Evolutionary conservation across 768 basidiomycete species (phyloP), one percentile per base, ranked within the genome.

Genomic region (Russula dissimulans): DNA sequence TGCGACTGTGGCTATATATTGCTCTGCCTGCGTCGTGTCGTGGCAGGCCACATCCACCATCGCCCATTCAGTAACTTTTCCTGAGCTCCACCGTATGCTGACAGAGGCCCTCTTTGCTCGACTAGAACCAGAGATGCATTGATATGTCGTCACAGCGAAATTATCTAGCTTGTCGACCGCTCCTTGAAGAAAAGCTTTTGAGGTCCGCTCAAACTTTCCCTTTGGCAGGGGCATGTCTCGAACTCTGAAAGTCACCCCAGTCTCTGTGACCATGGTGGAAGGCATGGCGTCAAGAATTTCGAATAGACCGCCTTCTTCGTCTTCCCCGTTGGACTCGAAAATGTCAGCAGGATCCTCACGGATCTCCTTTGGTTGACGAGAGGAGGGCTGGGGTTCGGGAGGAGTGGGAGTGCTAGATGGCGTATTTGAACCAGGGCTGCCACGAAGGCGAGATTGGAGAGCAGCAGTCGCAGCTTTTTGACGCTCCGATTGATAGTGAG

Each of bases 31-130:
- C 0, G 69, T 67, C 57, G 82, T 79, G 62, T 89, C 82, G 46
- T 81, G 75, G 67, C 95, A 98, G 14, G 90, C 94, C 46, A 90
- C 76, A 61, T 90, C 82, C 4, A 84, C 81, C 95, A 98, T 99
- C 15, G 70, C 70, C 87, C 88, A 97, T 52, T 84, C 78, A 56
- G 81, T 76, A 58, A 73, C 73, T 63, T 78, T 79, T 54, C 76
- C 78, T 38, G 81, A 81, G 45, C 79, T 78, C 91, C 91, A 95
- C 34, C 84, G 78, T 58, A 98, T 80, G 56, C 74, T 82, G 50
- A 94, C 79, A 39, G 80, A 77, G 11, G 84, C 86, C 53, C 94
- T 81, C 65, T 82, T 85, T 2, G 85, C 91, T 6, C 91, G 82
- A 69, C 86, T 88, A n/a, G 72, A 63, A 1, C 85, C 82, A 22